Evolutionary conservation across 2,329 filamentous ascomycete species (phyloP).

Genomic region (Hypoxylon sp.): DNA sequence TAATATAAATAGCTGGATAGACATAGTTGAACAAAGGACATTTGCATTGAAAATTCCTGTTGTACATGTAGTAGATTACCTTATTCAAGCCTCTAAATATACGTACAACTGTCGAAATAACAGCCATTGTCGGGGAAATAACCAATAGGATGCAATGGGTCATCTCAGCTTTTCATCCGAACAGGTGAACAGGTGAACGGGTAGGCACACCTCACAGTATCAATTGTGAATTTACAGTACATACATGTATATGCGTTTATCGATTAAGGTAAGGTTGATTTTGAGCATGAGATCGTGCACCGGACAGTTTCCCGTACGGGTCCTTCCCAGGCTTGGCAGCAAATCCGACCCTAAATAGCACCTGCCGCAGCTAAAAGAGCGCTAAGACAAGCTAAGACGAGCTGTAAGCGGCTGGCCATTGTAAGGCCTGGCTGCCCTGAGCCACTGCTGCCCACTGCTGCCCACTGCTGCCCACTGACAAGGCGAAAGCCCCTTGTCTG

Average conservation of each 20-base stretch:
- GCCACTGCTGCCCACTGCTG: constrained; percentile 31
- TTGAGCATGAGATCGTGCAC: constrained; percentile 18
- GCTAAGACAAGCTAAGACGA: constrained; percentile 4
- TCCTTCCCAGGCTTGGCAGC: constrained; percentile 34
- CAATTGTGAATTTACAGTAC: background rate
- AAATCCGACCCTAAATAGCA: constrained; percentile 29
- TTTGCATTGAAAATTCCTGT: background rate
- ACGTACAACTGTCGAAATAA: background rate
- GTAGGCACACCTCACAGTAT: background rate
- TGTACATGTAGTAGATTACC: background rate
- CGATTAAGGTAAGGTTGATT: constrained; percentile 2
- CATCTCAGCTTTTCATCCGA: constrained; percentile 31
- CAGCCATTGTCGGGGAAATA: background rate
- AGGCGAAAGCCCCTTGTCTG: constrained; percentile 17
- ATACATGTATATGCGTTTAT: constrained; percentile 6
- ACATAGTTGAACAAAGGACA: background rate
- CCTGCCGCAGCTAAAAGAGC: constrained; percentile 11
- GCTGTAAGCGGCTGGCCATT: constrained; percentile 21
- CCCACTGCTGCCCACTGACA: constrained; percentile 31
- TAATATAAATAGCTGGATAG: background rate
- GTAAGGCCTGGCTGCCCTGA: too few species aligned
- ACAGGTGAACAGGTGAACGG: constrained; percentile 3
- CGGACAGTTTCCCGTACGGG: constrained; percentile 7
- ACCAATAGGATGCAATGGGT: constrained; percentile 37
- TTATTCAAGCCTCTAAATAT: background rate